phyloP scores from a whole-genome alignment of 768 basidiomycete genomes.

The Tricholoma sp. region DNA sequence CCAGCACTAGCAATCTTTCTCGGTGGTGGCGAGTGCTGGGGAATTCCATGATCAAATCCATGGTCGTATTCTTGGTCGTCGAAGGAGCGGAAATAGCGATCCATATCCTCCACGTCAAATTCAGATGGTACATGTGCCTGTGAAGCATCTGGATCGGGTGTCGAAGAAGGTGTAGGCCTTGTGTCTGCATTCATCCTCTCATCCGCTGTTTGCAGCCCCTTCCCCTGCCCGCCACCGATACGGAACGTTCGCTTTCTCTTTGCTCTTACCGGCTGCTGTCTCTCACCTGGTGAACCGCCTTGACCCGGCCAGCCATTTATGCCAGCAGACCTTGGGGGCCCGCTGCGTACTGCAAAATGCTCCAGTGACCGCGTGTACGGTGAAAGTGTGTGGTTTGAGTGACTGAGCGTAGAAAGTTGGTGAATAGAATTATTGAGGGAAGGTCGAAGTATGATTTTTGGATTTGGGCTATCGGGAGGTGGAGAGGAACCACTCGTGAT shows the following conservation, averaged over 20 bases:
- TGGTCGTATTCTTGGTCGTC: constrained; percentile 11
- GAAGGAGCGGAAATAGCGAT: constrained; percentile 58
- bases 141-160: not conserved
- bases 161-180: not conserved
- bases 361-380: constrained; percentile 89
- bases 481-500: constrained; percentile 17
- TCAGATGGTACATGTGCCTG: constrained; percentile 28
- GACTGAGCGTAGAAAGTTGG: constrained; percentile 79
- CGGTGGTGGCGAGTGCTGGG: not conserved
- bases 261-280: constrained; percentile 58
- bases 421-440: constrained; percentile 68
- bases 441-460: constrained; percentile 62
- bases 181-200: constrained; percentile 12
- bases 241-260: constrained; percentile 70
- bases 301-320: constrained; percentile 10
- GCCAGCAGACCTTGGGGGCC: constrained; percentile 51
- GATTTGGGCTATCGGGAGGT: constrained; percentile 31
- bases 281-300: constrained; percentile 25
- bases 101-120: constrained; percentile 70
- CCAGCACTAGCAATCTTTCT: not conserved
- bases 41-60: no score
- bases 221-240: constrained; percentile 26
- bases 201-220: constrained; percentile 2
- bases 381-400: constrained; percentile 90
- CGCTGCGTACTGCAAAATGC: constrained; percentile 90